phyloP scores from a whole-genome alignment of 2,329 filamentous ascomycete genomes.

The Cladosporium cucumerinum region DNA sequence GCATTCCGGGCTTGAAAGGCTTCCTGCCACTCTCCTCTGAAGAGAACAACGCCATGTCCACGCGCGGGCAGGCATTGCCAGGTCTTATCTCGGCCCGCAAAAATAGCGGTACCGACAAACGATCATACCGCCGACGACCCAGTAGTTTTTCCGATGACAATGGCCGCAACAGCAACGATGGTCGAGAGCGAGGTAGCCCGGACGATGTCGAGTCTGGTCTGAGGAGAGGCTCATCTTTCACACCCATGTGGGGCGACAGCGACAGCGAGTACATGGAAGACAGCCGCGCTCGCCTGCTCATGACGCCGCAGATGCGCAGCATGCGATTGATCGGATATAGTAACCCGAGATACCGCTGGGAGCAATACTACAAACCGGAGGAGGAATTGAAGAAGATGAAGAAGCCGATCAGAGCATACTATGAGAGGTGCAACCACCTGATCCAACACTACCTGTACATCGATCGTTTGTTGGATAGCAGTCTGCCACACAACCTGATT shows the following conservation, averaged over 20 bases:
- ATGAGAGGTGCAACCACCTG: constrained; percentile 82
- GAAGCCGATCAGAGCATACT: constrained; percentile 76
- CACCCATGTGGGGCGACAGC: constrained; percentile 15
- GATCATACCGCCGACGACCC: constrained; percentile 3
- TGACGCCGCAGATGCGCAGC: constrained; percentile 68
- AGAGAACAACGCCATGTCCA: constrained; percentile 39
- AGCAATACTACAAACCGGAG: constrained; percentile 79
- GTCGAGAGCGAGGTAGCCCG: background rate
- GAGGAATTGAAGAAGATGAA: constrained; percentile 69
- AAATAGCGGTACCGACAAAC: constrained; percentile 5
- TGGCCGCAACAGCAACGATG: constrained; percentile 10
- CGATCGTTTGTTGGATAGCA: constrained; percentile 83
- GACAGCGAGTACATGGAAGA: constrained; percentile 16
- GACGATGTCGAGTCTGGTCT: constrained; percentile 8
- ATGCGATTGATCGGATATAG: constrained; percentile 85
- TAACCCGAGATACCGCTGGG: constrained; percentile 81
- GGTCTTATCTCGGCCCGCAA: constrained; percentile 23
- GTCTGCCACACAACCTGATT: constrained; percentile 84
- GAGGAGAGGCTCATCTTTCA: constrained; percentile 8
- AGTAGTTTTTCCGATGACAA: constrained; percentile 14
- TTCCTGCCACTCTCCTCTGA: constrained; percentile 41
- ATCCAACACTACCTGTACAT: constrained; percentile 93
- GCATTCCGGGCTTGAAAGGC: constrained; percentile 28
- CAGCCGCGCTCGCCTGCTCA: constrained; percentile 43
- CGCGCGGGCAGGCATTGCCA: constrained; percentile 46